phyloP scores from a whole-genome alignment of 2,329 filamentous ascomycete species.

The Claviceps quebecensis region DNA sequence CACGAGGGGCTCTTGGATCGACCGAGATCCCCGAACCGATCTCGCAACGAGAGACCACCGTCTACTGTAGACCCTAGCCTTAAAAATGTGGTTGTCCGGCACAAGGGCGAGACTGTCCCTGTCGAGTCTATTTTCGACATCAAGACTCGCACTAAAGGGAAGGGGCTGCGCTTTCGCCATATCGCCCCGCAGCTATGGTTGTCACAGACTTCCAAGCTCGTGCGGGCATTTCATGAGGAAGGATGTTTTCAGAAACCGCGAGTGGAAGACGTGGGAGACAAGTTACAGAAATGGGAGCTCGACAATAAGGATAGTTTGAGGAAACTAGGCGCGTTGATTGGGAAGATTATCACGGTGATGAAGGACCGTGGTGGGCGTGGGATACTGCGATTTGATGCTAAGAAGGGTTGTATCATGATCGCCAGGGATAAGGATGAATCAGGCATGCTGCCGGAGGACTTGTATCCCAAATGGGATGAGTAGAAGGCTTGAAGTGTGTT shows the following conservation, averaged over 20 bases:
- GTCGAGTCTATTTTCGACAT: conserved; percentile 27
- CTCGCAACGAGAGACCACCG: conserved; percentile 1
- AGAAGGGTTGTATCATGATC: neutral
- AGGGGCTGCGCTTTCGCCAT: conserved; percentile 19
- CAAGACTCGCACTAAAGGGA: conserved; percentile 26
- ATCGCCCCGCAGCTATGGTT: conserved; percentile 29
- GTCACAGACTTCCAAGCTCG: conserved; percentile 32
- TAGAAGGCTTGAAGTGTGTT: neutral
- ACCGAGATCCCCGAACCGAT: conserved; percentile 14
- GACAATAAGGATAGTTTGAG: conserved; percentile 17
- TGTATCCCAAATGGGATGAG: conserved; percentile 4
- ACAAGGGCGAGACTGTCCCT: conserved; percentile 18
- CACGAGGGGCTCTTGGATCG: conserved; percentile 10
- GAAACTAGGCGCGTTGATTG: conserved; percentile 20
- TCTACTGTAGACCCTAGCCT: neutral
- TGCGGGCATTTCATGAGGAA: conserved; percentile 26
- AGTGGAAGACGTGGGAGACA: conserved; percentile 19
- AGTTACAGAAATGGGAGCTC: conserved; percentile 22
- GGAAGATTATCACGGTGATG: conserved; percentile 2
- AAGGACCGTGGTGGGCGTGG: neutral
- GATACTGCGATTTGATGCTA: neutral
- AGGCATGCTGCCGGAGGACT: neutral
- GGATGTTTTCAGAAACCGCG: conserved; percentile 20
- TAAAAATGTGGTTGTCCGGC: conserved; percentile 17
- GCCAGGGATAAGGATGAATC: neutral